Evolutionary conservation across 1,284 basidiomycete species (phyloP).

Genomic region (Polyporus tsugae): DNA sequence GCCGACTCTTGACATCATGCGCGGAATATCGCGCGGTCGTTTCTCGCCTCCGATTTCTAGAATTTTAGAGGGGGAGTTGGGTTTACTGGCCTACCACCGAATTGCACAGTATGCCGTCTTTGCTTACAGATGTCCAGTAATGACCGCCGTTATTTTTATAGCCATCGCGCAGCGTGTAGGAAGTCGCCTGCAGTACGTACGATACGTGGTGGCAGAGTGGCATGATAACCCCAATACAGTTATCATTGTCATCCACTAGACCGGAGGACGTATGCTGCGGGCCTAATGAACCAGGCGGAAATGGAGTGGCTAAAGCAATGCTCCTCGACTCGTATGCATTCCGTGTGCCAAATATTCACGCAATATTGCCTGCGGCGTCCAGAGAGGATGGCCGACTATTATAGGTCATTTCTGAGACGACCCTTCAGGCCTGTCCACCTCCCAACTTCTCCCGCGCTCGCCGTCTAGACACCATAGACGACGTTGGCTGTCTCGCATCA

Average conservation of each 20-base stretch:
- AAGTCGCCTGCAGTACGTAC: constrained; percentile 1
- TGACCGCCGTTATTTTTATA: neutral
- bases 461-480: neutral
- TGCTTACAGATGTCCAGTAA: neutral
- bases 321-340: neutral
- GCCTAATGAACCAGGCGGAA: neutral
- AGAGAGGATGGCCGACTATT: neutral
- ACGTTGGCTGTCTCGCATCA: neutral
- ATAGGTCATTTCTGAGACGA: neutral
- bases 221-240: neutral
- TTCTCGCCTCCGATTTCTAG: constrained; percentile 2
- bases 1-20: neutral
- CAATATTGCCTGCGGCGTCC: neutral
- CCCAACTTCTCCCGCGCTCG: constrained; percentile 1
- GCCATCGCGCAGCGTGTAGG: neutral
- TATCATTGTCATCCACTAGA: neutral
- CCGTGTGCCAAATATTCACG: neutral
- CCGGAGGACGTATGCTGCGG: neutral
- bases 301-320: neutral
- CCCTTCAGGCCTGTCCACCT: neutral
- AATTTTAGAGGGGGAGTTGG: neutral
- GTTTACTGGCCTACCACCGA: neutral
- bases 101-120: neutral
- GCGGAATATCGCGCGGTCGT: neutral
- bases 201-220: neutral